phyloP scores from a whole-genome alignment of 192 early-diverging fungal species.

The Linnemannia exigua region DNA sequence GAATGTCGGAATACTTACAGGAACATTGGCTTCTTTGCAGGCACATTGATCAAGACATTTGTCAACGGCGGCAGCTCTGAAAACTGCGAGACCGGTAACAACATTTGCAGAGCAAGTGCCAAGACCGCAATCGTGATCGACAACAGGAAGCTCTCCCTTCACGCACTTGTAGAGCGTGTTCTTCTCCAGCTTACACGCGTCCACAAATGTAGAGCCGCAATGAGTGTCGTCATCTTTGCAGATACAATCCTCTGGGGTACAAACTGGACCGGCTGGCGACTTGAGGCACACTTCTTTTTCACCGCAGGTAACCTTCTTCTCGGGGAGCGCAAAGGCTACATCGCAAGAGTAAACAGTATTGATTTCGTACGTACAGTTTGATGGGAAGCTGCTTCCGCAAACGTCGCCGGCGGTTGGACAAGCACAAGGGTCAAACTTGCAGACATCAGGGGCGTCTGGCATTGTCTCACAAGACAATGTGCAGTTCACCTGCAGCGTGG shows the following conservation, averaged over 20 bases:
- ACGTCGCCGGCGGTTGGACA: not conserved
- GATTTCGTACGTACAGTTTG: not conserved
- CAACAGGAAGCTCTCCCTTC: not conserved
- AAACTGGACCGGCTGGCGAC: not conserved
- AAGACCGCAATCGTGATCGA: not conserved
- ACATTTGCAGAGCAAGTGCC: conserved; percentile 17
- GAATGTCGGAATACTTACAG: no score
- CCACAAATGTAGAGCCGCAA: not conserved
- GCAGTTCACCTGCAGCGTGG: not conserved
- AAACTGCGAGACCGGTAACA: not conserved
- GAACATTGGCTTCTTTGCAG: not conserved
- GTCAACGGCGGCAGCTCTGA: not conserved
- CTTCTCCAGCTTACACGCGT: not conserved
- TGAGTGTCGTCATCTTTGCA: not conserved
- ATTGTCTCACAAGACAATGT: not conserved
- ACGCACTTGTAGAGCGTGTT: conserved; percentile 14
- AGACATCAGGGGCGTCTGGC: not conserved
- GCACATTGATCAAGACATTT: conserved; percentile 7
- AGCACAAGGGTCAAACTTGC: conserved; percentile 6
- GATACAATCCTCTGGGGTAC: not conserved
- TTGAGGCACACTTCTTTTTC: not conserved
- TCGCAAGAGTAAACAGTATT: not conserved
- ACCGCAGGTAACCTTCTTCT: not conserved
- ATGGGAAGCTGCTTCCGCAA: conserved; percentile 6
- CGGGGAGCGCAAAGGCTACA: not conserved